A percentile compares a stretch with the other conserved stretches of the same genome.
Conservation (phyloP, 768 basidiomycete genomes). For the Epithele typhae region DNA sequence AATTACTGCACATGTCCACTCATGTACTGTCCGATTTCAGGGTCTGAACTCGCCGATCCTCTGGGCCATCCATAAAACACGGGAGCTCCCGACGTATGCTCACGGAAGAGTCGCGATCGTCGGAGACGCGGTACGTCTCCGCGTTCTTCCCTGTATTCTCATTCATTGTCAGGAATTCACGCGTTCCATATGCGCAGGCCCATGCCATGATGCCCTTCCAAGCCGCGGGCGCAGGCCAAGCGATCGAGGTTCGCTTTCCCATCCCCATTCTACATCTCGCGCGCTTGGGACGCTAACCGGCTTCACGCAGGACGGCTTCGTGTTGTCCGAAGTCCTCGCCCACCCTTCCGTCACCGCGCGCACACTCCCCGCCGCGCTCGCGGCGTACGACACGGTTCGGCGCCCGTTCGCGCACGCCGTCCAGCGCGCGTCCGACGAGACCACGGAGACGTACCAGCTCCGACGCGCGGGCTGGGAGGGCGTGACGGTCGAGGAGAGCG, state of each 20-base stretch:
- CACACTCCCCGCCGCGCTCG: not conserved
- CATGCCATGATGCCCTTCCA: slow-evolving; percentile 17
- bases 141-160: too few species aligned
- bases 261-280: slow-evolving; percentile 13
- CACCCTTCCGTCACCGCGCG: not conserved
- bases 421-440: not conserved
- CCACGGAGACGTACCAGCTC: not conserved
- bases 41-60: slow-evolving; percentile 7
- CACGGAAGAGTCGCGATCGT: slow-evolving; percentile 21
- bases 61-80: slow-evolving; percentile 22
- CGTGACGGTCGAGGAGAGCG: not conserved
- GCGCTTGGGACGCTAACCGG: slow-evolving; percentile 7
- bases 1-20: not conserved
- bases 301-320: not conserved
- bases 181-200: not conserved
- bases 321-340: not conserved
- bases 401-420: slow-evolving; percentile 13
- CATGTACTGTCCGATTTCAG: too few species aligned
- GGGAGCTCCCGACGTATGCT: slow-evolving; percentile 16
- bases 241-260: slow-evolving; percentile 5
- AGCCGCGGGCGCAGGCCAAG: slow-evolving; percentile 16
- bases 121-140: slow-evolving; percentile 24
- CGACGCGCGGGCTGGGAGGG: not conserved
- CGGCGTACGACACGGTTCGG: slow-evolving; percentile 1
- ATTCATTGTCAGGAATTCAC: not conserved